Percentiles rank a stretch among this genome's conserved stretches.
Conservation (phyloP, 345 rosid genomes). For the Syzygium aqueum region DNA sequence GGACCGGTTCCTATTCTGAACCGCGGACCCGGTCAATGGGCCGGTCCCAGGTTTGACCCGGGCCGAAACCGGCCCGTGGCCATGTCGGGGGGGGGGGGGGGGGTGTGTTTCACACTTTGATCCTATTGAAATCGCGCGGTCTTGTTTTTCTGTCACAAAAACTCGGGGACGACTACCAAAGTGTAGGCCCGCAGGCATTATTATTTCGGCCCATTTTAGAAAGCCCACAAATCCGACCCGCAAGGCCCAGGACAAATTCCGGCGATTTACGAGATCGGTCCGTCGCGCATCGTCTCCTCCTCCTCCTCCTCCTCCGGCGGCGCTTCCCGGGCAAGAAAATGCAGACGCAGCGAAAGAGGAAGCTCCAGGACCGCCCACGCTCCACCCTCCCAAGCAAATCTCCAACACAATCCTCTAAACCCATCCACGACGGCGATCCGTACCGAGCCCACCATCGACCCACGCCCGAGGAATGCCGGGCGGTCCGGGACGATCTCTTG, state of each 20-base stretch:
- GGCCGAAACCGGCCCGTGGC: too few relatives aligned
- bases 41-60: too few relatives aligned
- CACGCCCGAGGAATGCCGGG: conserved; percentile 37
- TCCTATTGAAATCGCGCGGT: too few relatives aligned
- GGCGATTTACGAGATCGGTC: neutral
- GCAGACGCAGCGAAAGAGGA: neutral
- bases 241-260: neutral
- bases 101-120: too few relatives aligned
- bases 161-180: neutral
- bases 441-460: conserved; percentile 41
- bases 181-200: neutral
- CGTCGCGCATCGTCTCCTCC: neutral
- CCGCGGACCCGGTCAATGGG: too few relatives aligned
- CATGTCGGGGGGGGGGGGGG: too few relatives aligned
- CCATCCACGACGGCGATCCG: conserved; percentile 10
- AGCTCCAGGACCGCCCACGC: neutral
- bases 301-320: neutral
- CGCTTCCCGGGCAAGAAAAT: neutral
- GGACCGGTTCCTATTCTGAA: too few relatives aligned
- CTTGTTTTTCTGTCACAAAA: neutral
- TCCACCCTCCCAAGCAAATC: conserved; percentile 7
- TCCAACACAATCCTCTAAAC: neutral
- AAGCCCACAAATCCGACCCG: neutral
- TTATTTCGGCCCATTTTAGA: neutral
- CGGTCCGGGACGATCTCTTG: conserved; percentile 44